Base-by-base conservation (phyloP, 2,329 filamentous ascomycete genomes). In the Penicillium sumatraense region DNA sequence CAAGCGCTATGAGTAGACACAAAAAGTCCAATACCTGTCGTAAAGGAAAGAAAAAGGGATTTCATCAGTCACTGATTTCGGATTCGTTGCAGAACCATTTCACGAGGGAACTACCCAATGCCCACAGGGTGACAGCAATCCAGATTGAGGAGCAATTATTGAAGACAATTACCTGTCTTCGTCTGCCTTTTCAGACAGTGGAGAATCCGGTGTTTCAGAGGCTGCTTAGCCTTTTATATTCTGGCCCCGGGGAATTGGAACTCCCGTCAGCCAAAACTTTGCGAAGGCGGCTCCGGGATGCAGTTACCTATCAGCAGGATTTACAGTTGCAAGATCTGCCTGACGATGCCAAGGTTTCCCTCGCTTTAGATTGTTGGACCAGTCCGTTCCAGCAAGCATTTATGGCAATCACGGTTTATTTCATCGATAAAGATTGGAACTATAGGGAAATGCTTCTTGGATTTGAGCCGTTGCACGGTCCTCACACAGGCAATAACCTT, bases 391-490 rank as follows among this genome's bases (percentile, higher is more conserved):
- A 46, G n/a, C 49, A 51, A 20, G 49, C 49, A 9, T 51, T 51
- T 20, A 51, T 51, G 40, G 49, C 49, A 3, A 46, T 51, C 11
- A 51, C 40, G 3, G 38, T 23, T 10, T 46, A 51, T 20, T 51
- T 51, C 7, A 24, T 51, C 20, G 49, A 51, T 21, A 45, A 36
- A 27, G 49, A 45, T 24, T 51, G 29, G 40, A 46, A 51, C 20
- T 51, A 42, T 20, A 7, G 48, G 4, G 48, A 51, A n/a, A 42
- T 51, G 23, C 48, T 51, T n/a, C 48, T 51, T 27, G 49, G 49
- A 11, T 51, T 51, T 36, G 40, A 51, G n/a, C 49, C 40, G 3
- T 14, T 50, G 13, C 35, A 50, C 24, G 48, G 48, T 9, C 23
- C 48, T 41, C 35, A 40, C n/a, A 45, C 27, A 5, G 49, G 49